These are phyloP conservation scores for Trichomonas vaginalis DNA, from an alignment of 208 protist species.

Conservation along the genomic window DNA sequence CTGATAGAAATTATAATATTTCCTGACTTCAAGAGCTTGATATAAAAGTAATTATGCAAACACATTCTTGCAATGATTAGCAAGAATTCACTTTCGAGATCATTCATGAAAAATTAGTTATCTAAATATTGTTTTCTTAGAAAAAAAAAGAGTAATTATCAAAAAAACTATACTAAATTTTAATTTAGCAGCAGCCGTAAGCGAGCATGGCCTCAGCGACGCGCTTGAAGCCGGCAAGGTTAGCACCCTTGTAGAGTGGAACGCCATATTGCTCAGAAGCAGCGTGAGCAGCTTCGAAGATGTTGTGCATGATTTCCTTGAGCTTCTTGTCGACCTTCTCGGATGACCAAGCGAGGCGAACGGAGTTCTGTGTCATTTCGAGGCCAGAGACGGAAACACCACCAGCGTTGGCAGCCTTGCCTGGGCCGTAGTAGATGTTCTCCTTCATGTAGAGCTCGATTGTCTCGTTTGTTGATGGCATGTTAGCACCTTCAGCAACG, in stretches of 20 bases:
- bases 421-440: constrained; percentile 59
- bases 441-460: too few species aligned
- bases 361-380: constrained; percentile 75
- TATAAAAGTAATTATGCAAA: too few species aligned
- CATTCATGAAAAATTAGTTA: too few species aligned
- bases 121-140: too few species aligned
- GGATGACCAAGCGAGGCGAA: constrained; percentile 52
- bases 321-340: constrained; percentile 65
- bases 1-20: too few species aligned
- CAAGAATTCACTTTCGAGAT: too few species aligned
- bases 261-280: constrained; percentile 45
- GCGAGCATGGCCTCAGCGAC: constrained; percentile 49
- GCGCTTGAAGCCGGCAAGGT: constrained; percentile 63
- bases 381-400: constrained; percentile 69
- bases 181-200: not conserved
- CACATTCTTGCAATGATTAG: too few species aligned
- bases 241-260: constrained; percentile 61
- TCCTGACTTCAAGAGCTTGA: too few species aligned
- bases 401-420: constrained; percentile 71
- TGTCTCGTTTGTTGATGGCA: too few species aligned
- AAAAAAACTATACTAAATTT: too few species aligned
- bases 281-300: constrained; percentile 52
- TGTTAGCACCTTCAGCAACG: too few species aligned
- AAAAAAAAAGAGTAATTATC: too few species aligned
- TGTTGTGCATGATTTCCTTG: constrained; percentile 61